Evolutionary conservation across 768 basidiomycete genomes (phyloP), one percentile per base, ranked within the genome.

Genomic region (Saitozyma podzolica): DNA sequence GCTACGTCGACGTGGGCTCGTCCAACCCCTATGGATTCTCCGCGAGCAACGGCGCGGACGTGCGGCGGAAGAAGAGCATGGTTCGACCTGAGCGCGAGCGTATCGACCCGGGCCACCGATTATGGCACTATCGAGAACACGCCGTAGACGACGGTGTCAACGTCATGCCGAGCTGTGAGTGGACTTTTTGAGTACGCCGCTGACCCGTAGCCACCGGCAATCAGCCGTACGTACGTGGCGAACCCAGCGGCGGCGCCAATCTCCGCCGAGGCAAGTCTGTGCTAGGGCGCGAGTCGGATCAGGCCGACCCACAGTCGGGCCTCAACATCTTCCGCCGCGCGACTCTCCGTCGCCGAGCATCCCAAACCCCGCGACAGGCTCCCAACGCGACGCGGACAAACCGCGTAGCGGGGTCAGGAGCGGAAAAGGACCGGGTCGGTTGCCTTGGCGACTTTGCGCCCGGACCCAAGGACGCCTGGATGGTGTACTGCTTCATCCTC

Each of bases 51-150:
- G 74, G 70, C 39, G 78, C 76, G 10, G 78, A 80, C 64, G 74
- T 82, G 58, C 67, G 83, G 61, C 82, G 96, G 76, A 97, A 96
- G 84, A 94, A 93, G 84, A 90, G 88, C 76, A 84, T 99, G 16
- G 90, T 97, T 57, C 83, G 85, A 59, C 95, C 95, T 6, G 95
- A 99, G 80, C 83, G 95, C 61, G 94, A 96, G 83, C 92, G 94
- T 83, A 91, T 97, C 69, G 93, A 97, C 73, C 92, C 93, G 9
- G 87, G 87, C 48, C 92, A 97, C 82, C 85, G 92, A 54, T 88
- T 93, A 72, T 98, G 89, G 88, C 89, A 97, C 80, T 98, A 98
- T 81, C 87, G 91, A 58, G 86, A 84, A 61, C 92, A 90, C 80
- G 91, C 91, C 17, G 88, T 89, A 20, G 86, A 88, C 59, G 87